Evolutionary conservation across 2,329 filamentous ascomycete genomes (phyloP).

Genomic region (Myriosclerotinia curreyana): DNA sequence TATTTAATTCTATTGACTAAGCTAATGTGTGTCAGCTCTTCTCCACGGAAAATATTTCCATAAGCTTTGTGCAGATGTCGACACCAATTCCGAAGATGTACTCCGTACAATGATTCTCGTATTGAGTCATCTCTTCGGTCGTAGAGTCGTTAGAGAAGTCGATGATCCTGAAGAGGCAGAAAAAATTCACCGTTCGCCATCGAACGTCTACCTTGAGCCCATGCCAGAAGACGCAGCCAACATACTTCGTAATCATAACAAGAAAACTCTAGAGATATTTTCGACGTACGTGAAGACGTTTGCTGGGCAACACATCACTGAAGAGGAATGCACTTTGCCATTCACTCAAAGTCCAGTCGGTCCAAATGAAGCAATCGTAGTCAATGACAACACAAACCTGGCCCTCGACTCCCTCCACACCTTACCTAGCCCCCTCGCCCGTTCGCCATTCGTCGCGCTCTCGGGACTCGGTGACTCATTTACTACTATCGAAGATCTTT

Average conservation of each 20-base stretch:
- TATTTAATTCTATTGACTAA: conserved; percentile 8
- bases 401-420: conserved; percentile 30
- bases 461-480: conserved; percentile 67
- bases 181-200: conserved; percentile 56
- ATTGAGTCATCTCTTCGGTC: conserved; percentile 68
- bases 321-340: conserved; percentile 35
- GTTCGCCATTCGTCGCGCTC: conserved; percentile 68
- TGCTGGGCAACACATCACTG: conserved; percentile 55
- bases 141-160: conserved; percentile 50
- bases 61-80: conserved; percentile 56
- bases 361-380: conserved; percentile 4
- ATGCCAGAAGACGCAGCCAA: conserved; percentile 56
- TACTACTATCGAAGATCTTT: conserved; percentile 63
- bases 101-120: conserved; percentile 64
- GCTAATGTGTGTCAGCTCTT: conserved; percentile 45
- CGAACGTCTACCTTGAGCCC: conserved; percentile 61
- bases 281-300: conserved; percentile 67
- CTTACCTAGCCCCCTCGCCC: conserved; percentile 47
- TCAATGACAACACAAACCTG: conserved; percentile 23
- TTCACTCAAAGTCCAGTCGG: conserved; percentile 35
- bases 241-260: conserved; percentile 61
- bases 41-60: conserved; percentile 70
- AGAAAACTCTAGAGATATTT: conserved; percentile 60
- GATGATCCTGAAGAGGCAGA: conserved; percentile 49
- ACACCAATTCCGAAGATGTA: conserved; percentile 48